Percentiles rank a stretch among this genome's conserved stretches.
Conservation (phyloP, 176 grass and related monocot genomes). For the Raddia distichophylla region DNA sequence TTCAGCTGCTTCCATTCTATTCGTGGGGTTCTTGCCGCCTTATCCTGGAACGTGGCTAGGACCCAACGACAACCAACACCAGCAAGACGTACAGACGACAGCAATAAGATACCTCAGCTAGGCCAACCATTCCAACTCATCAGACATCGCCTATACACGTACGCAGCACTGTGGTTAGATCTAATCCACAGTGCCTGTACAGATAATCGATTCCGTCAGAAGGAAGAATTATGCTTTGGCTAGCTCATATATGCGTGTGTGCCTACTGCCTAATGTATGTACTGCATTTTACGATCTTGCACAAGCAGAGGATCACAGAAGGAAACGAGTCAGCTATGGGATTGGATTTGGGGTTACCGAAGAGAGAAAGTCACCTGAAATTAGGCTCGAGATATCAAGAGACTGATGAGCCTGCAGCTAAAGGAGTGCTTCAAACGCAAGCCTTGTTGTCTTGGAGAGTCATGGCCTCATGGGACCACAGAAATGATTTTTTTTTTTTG, state of each 20-base stretch:
- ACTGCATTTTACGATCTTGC: not conserved
- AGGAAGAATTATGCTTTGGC: not conserved
- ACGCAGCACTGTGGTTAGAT: conserved; percentile 20
- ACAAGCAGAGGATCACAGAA: not conserved
- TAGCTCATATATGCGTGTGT: not conserved
- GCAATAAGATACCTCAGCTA: not conserved
- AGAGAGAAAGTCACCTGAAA: conserved; percentile 2
- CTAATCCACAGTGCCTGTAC: conserved; percentile 4
- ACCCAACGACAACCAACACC: conserved; percentile 37
- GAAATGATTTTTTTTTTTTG: not conserved
- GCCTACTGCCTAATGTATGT: not conserved
- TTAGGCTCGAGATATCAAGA: not conserved
- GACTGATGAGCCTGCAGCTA: conserved; percentile 28
- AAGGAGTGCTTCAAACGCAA: conserved; percentile 18
- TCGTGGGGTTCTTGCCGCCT: not conserved
- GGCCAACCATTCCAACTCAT: conserved; percentile 29
- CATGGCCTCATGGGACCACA: conserved; percentile 17
- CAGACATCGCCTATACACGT: not conserved
- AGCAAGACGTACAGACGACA: conserved; percentile 6
- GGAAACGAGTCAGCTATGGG: not conserved
- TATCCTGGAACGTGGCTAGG: conserved; percentile 4
- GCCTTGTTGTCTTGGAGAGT: conserved; percentile 11
- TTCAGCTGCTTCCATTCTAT: conserved; percentile 1
- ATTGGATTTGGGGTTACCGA: not conserved
- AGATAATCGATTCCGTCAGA: not conserved